Evolutionary conservation across 495 filamentous ascomycete species (phyloP), one percentile per base, ranked within the genome.

Genomic region (Trichoderma reesei): DNA sequence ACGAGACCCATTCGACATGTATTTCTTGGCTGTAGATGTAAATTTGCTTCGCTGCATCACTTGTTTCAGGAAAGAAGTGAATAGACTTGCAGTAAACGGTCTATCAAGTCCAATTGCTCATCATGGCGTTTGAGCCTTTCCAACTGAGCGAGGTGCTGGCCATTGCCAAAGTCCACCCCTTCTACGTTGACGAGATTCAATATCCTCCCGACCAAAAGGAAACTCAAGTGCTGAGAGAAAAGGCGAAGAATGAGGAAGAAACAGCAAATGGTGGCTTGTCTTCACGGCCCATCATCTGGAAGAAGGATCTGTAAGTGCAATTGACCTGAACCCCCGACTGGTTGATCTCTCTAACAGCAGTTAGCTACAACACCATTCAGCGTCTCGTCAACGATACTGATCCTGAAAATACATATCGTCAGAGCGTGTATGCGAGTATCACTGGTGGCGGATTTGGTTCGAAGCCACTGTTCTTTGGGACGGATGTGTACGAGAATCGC

Each of bases 391-490:
- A 66, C 38, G 73, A 74, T 56, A 65, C 31, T 11, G 63, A 62
- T 41, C 64, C 67, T 0, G 39, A 61, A 9, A 75, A 75, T 64
- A 63, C 33, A 0, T 75, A 73, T 63, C 73, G 72, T 1, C 65
- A 46, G 11, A 66, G 69, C 31, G 61, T 66, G 3, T 75, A 75
- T 60, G 67, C 68, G 3, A 72, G 69, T 64, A 68, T 64, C 7
- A 74, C 72, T 1, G 72, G 73, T 18, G 72, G 72, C n/a, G 72
- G 73, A 3, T 68, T 66, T 7, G 69, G 71, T 5, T 3, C 60
- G 2, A 62, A 61, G n/a, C 71, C 66, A 0, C 41, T 71, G 59
- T 41, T 69, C 16, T 76, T 73, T 68, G 67, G 65, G 6, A 68
- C 67, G 1, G 72, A 73, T 62, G 60, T 41, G 7, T 42, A 59